phyloP scores from a whole-genome alignment of 331 rosid species.

The Pyracantha coccinea region DNA sequence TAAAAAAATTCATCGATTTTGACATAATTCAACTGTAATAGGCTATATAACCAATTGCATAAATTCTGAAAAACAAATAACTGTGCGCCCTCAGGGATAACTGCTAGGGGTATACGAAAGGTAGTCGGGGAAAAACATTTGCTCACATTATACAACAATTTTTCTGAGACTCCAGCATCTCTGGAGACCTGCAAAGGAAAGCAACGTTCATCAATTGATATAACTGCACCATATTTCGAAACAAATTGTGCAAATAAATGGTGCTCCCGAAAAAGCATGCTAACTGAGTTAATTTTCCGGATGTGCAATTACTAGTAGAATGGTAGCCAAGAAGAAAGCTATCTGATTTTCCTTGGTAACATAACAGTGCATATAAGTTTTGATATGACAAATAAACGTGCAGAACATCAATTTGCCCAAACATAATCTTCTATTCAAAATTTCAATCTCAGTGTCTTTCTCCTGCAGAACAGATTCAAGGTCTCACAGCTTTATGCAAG shows the following conservation, averaged over 20 bases:
- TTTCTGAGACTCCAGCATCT: conserved; percentile 62
- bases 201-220: background rate
- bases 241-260: background rate
- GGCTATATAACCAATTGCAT: conserved; percentile 20
- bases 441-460: background rate
- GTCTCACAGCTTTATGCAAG: background rate
- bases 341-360: background rate
- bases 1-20: background rate
- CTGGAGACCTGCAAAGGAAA: conserved; percentile 74
- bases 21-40: background rate
- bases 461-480: background rate
- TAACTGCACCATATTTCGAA: background rate
- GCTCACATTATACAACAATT: conserved; percentile 85
- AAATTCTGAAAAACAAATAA: conserved; percentile 10
- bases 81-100: background rate
- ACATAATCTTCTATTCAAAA: background rate
- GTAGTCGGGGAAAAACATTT: background rate
- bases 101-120: background rate
- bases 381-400: background rate
- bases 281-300: background rate
- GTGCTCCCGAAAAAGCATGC: background rate
- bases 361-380: background rate
- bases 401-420: background rate
- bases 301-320: background rate
- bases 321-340: background rate